A percentile compares a stretch with the other conserved stretches of the same genome.
Conservation (phyloP, 345 rosid genomes). For the Eucalyptus viminalis region DNA sequence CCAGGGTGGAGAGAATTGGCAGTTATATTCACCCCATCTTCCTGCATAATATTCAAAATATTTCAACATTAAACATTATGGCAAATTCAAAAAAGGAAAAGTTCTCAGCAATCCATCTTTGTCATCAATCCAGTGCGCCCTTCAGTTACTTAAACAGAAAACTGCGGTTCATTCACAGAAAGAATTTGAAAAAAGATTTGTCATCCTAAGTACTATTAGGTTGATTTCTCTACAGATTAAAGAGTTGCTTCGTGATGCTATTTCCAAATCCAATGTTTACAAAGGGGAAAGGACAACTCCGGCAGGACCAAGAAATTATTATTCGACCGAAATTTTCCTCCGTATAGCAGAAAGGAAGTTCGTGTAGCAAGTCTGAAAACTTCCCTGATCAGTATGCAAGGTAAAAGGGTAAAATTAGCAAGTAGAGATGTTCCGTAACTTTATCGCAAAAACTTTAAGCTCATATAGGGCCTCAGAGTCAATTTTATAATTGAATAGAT, state of each 20-base stretch:
- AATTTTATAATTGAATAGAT: not conserved
- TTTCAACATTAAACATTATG: not conserved
- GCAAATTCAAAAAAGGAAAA: not conserved
- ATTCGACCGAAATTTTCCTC: not conserved
- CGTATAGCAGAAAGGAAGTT: not conserved
- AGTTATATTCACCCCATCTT: constrained; percentile 44
- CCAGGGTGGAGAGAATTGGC: constrained; percentile 82
- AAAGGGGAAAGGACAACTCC: not conserved
- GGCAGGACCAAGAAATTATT: not conserved
- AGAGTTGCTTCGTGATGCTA: not conserved
- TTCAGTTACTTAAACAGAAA: not conserved
- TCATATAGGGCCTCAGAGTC: not conserved
- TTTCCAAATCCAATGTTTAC: not conserved
- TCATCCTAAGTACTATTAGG: not conserved
- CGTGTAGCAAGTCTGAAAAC: not conserved
- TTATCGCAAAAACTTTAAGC: not conserved
- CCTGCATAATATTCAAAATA: constrained; percentile 17
- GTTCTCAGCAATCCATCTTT: not conserved
- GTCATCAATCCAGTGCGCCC: not conserved
- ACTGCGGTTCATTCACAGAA: not conserved
- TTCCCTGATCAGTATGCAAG: not conserved
- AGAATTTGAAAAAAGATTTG: not conserved
- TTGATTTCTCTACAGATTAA: not conserved
- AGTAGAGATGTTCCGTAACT: not conserved
- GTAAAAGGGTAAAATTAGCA: not conserved